Percentiles rank a stretch among this genome's conserved stretches.
Evolutionary conservation across 495 filamentous ascomycete genomes (phyloP).

Genomic region (Penicillium parvum): DNA sequence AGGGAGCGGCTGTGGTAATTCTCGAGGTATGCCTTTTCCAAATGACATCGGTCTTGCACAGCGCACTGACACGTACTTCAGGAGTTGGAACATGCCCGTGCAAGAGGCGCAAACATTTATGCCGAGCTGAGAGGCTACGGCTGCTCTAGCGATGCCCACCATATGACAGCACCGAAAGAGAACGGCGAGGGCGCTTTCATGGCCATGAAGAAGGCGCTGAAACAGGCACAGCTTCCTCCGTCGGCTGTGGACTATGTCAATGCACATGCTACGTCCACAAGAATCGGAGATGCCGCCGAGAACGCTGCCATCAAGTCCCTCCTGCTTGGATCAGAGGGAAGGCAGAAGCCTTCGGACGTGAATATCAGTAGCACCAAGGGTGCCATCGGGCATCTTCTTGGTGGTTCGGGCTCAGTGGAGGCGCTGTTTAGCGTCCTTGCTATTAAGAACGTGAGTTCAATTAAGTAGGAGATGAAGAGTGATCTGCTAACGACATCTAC

Average conservation of each 20-base stretch:
- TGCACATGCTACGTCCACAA: slow-evolving; percentile 87
- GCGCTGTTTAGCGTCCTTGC: slow-evolving; percentile 78
- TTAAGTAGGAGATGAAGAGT: neutral
- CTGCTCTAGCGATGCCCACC: slow-evolving; percentile 79
- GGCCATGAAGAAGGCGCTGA: slow-evolving; percentile 81
- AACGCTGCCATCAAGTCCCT: slow-evolving; percentile 75
- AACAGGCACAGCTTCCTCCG: slow-evolving; percentile 65
- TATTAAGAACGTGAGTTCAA: slow-evolving; percentile 63
- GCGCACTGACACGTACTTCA: slow-evolving; percentile 19
- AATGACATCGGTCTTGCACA: neutral
- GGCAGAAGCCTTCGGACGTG: slow-evolving; percentile 55
- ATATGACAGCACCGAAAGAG: slow-evolving; percentile 83
- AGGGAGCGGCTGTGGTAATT: slow-evolving; percentile 83
- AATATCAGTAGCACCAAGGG: slow-evolving; percentile 93
- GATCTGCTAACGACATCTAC: slow-evolving; percentile 18
- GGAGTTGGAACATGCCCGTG: slow-evolving; percentile 83
- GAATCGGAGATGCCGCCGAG: slow-evolving; percentile 82
- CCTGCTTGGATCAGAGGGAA: slow-evolving; percentile 69
- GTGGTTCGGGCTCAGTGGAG: slow-evolving; percentile 85
- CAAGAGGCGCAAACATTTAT: slow-evolving; percentile 75
- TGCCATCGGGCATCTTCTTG: slow-evolving; percentile 85
- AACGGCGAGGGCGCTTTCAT: slow-evolving; percentile 75
- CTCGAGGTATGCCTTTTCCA: slow-evolving; percentile 56
- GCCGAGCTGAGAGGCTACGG: slow-evolving; percentile 90
- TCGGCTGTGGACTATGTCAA: slow-evolving; percentile 84